These are phyloP conservation scores for Hippophae tibetana DNA, from an alignment of 306 rosid species.

Conservation along the genomic window DNA sequence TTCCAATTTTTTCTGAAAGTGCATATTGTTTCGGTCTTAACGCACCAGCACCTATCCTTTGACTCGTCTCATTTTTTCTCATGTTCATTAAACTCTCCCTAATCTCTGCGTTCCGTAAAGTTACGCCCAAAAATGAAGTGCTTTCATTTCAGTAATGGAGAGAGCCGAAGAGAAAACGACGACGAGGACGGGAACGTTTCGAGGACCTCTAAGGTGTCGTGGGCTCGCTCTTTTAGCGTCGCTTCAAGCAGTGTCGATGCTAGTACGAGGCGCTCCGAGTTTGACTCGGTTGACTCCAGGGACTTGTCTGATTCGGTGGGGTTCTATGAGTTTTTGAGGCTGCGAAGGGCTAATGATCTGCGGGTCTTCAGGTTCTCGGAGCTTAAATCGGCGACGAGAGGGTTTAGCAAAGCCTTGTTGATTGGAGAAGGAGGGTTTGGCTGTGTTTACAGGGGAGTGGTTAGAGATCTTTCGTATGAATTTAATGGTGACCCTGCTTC, in stretches of 20 bases:
- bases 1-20: not conserved
- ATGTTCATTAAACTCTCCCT: not conserved
- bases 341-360: constrained; percentile 64
- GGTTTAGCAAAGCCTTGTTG: constrained; percentile 56
- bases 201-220: constrained; percentile 59
- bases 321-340: constrained; percentile 48
- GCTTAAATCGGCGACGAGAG: constrained; percentile 68
- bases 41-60: constrained; percentile 4
- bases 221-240: constrained; percentile 91
- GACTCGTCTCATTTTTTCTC: constrained; percentile 12
- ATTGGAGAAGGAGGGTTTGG: constrained; percentile 98
- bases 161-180: constrained; percentile 24
- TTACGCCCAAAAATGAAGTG: constrained; percentile 46
- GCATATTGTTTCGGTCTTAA: not conserved
- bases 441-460: constrained; percentile 58
- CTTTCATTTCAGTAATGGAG: constrained; percentile 68
- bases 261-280: constrained; percentile 44
- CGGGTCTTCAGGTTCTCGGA: constrained; percentile 61
- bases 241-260: constrained; percentile 60
- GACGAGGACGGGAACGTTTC: constrained; percentile 31
- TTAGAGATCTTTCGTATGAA: constrained; percentile 15
- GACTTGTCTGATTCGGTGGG: constrained; percentile 51
- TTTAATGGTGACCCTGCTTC: constrained; percentile 11
- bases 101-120: not conserved
- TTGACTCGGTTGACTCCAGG: constrained; percentile 39